phyloP scores from a whole-genome alignment of 495 filamentous ascomycete genomes.

The Daldinia bambusicola region DNA sequence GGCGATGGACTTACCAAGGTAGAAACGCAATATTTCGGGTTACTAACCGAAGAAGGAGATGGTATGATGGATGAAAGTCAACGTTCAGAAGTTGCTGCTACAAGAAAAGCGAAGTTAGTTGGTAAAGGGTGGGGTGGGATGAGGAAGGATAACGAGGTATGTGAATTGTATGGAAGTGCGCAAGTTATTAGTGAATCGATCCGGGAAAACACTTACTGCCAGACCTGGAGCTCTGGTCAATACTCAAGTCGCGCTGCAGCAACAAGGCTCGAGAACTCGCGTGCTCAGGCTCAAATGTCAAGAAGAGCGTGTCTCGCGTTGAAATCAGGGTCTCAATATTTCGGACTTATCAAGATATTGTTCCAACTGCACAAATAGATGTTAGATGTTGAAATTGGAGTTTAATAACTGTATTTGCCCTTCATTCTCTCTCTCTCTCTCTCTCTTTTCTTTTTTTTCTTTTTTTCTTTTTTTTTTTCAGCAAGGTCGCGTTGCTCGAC shows the following conservation, averaged over 20 bases:
- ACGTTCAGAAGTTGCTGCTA: neutral
- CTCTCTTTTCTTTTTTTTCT: no score
- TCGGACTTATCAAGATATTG: neutral
- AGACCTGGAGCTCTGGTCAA: neutral
- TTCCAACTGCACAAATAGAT: neutral
- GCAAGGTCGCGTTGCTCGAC: neutral
- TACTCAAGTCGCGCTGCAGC: neutral
- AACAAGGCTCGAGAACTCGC: constrained; percentile 1
- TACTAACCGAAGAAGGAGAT: neutral
- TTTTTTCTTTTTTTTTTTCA: neutral
- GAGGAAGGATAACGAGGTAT: neutral
- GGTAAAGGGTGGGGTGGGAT: neutral
- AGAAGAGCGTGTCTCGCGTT: neutral
- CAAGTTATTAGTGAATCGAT: neutral
- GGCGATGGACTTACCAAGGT: constrained; percentile 1
- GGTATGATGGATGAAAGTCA: neutral
- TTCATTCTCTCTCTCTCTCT: neutral
- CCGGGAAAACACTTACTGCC: neutral
- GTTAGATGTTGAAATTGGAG: neutral
- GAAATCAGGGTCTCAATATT: neutral
- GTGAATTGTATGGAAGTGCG: neutral
- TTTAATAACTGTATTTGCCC: neutral
- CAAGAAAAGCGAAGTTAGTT: neutral
- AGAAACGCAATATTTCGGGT: neutral
- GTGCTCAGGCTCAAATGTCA: neutral